Conservation (phyloP, 1,139 yeast species). For the Kodamaea sp. region DNA sequence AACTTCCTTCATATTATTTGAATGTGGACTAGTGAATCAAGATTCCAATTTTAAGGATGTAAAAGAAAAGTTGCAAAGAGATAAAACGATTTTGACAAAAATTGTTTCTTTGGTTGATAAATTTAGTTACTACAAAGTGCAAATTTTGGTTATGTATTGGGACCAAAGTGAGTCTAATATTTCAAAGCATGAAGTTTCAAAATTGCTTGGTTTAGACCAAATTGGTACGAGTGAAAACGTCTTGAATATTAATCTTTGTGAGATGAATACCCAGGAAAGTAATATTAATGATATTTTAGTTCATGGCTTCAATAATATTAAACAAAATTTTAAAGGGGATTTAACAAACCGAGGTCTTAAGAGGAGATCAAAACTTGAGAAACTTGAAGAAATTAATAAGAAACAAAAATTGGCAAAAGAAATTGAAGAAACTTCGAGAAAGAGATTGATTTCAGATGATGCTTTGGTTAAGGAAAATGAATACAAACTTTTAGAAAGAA, state of each 20-base stretch:
- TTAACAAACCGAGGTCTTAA: conserved; percentile 31
- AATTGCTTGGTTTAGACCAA: conserved; percentile 17
- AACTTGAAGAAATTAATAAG: conserved; percentile 7
- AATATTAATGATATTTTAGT: conserved; percentile 29
- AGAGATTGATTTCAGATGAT: conserved; percentile 4
- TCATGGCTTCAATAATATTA: conserved; percentile 24
- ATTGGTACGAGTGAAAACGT: conserved; percentile 14
- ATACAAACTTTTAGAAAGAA: conserved; percentile 25
- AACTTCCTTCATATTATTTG: conserved; percentile 41
- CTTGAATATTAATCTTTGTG: conserved; percentile 27
- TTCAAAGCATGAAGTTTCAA: conserved; percentile 15
- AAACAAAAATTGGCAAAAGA: conserved; percentile 4
- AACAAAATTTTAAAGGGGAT: conserved; percentile 26
- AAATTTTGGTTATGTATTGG: conserved; percentile 40
- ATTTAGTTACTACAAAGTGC: conserved; percentile 34
- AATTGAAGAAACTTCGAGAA: conserved; percentile 3
- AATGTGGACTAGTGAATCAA: conserved; percentile 38
- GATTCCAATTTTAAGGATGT: conserved; percentile 17
- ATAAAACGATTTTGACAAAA: conserved; percentile 35
- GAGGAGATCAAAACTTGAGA: conserved; percentile 15
- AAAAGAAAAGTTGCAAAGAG: conserved; percentile 31
- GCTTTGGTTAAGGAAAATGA: conserved; percentile 24
- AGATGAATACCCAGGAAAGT: conserved; percentile 29
- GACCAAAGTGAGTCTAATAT: conserved; percentile 25
- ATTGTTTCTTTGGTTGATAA: conserved; percentile 34